A percentile compares a stretch with the other conserved stretches of the same genome.
These are phyloP conservation scores for Gillenia trifoliata DNA, from an alignment of 306 rosid species.

Conservation along the genomic window DNA sequence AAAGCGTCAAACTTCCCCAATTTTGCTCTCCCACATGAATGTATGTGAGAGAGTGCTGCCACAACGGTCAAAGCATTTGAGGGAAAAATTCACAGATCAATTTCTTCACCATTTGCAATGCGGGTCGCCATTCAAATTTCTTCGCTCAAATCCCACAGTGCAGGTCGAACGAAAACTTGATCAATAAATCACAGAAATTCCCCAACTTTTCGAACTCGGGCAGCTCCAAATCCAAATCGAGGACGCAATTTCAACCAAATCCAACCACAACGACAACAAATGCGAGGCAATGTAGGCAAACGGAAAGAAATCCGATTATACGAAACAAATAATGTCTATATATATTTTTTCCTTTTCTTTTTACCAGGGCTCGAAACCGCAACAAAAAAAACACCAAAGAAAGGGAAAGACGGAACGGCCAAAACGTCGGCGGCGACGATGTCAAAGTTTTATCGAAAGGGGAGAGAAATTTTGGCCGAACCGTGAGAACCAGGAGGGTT, in stretches of 20 bases:
- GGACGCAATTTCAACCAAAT: neutral
- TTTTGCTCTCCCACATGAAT: slow-evolving; percentile 1
- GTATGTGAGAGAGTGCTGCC: slow-evolving; percentile 5
- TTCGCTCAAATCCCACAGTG: neutral
- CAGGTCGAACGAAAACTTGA: neutral
- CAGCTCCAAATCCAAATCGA: neutral
- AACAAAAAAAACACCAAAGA: neutral
- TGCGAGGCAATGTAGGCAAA: neutral
- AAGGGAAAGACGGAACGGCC: neutral
- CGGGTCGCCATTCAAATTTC: neutral
- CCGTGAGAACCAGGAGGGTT: slow-evolving; percentile 11
- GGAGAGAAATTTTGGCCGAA: slow-evolving; percentile 7
- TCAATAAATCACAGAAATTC: too few species aligned
- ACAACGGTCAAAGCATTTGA: neutral
- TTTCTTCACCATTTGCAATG: neutral
- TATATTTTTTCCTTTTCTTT: too few species aligned
- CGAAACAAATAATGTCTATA: too few species aligned
- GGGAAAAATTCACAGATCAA: neutral
- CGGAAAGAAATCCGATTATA: too few species aligned
- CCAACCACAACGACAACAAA: neutral
- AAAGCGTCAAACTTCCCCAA: neutral
- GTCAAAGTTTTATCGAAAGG: neutral
- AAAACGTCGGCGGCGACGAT: neutral
- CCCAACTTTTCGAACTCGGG: neutral
- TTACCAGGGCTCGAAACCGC: too few species aligned